These are phyloP conservation scores for Diatrype stigma DNA, from an alignment of 2,329 filamentous ascomycete species.

Conservation along the genomic window DNA sequence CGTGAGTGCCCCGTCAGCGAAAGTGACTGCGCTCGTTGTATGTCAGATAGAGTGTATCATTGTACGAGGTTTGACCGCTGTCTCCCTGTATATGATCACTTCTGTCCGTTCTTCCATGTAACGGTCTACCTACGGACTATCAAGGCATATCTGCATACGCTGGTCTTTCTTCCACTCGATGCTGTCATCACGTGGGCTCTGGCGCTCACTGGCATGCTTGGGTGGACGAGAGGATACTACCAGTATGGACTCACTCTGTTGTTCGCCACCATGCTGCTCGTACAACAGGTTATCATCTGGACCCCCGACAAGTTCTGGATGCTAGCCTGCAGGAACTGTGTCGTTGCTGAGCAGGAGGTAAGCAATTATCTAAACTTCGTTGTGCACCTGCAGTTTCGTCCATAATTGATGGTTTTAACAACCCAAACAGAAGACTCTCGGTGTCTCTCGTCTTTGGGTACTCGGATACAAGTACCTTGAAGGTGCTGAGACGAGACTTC, in stretches of 20 bases:
- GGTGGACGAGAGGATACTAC: no score
- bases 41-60: slow-evolving; percentile 14
- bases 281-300: neutral
- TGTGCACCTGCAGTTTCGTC: no score
- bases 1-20: slow-evolving; percentile 1
- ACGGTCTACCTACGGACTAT: slow-evolving; percentile 14
- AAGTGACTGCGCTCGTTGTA: slow-evolving; percentile 3
- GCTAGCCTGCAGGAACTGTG: neutral
- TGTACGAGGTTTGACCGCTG: slow-evolving; percentile 3
- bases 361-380: neutral
- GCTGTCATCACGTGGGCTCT: slow-evolving; percentile 5
- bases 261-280: neutral
- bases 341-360: neutral
- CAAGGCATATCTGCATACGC: slow-evolving; percentile 12
- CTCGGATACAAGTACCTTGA: slow-evolving; percentile 9
- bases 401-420: no score
- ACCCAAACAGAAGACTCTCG: neutral
- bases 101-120: slow-evolving; percentile 6
- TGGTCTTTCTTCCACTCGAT: slow-evolving; percentile 12
- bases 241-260: no score
- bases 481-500: slow-evolving; percentile 1
- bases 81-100: slow-evolving; percentile 15
- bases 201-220: no score
- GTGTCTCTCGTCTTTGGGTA: neutral
- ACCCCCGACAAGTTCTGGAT: neutral